phyloP scores from a whole-genome alignment of 371 early-diverging fungal species.

The Circinella umbellata region DNA sequence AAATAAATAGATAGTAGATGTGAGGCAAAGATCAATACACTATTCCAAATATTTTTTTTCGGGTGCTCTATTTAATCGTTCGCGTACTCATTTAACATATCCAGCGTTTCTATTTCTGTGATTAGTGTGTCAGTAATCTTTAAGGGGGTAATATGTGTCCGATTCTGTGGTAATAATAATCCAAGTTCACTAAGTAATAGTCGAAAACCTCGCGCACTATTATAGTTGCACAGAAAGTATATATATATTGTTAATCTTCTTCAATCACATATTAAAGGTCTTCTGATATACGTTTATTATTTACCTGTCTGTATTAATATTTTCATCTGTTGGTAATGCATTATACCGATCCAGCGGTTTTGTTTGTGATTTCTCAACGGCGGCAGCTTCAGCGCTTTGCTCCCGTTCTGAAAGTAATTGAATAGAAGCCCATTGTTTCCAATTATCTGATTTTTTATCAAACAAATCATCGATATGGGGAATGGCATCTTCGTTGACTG shows the following conservation, averaged over 20 bases:
- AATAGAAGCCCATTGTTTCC: conserved; percentile 41
- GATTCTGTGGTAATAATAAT: conserved; percentile 59
- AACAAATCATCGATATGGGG: conserved; percentile 48
- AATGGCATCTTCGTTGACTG: conserved; percentile 41
- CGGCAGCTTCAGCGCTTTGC: conserved; percentile 23
- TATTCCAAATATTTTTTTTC: not conserved
- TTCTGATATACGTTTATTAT: not conserved
- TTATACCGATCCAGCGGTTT: conserved; percentile 11
- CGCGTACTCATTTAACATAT: conserved; percentile 70
- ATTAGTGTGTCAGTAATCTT: conserved; percentile 63
- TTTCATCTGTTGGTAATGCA: conserved; percentile 20
- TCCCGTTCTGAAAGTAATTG: conserved; percentile 36
- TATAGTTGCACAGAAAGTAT: not conserved
- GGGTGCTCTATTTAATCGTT: not conserved
- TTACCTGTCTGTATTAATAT: conserved; percentile 35
- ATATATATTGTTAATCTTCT: not conserved
- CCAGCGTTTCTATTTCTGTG: conserved; percentile 70
- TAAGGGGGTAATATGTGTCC: conserved; percentile 64
- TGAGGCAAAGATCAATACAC: not conserved
- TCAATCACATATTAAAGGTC: too few species aligned
- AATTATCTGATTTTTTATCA: conserved; percentile 32
- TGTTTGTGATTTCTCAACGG: conserved; percentile 2
- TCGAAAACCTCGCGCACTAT: conserved; percentile 60
- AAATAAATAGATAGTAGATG: not conserved
- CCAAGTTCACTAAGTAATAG: conserved; percentile 72